phyloP scores from a whole-genome alignment of 345 rosid species.

The Clausena lansium region DNA sequence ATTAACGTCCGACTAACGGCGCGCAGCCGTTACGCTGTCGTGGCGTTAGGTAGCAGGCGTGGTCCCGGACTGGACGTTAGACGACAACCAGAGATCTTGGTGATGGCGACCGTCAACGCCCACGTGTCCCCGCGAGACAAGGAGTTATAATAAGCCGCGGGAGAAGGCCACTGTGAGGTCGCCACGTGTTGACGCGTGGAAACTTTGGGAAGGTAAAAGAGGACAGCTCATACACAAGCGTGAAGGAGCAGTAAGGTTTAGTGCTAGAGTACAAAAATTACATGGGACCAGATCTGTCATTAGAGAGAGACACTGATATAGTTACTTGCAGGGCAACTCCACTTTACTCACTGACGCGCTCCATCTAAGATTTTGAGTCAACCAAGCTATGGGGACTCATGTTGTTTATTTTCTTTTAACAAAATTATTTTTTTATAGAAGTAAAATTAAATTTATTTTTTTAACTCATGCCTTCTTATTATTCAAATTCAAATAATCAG shows the following conservation, averaged over 20 bases:
- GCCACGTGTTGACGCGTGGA: slow-evolving; percentile 23
- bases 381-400: no score
- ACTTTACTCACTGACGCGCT: neutral
- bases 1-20: slow-evolving; percentile 17
- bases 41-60: slow-evolving; percentile 40
- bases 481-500: no score
- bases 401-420: no score
- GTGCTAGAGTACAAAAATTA: slow-evolving; percentile 10
- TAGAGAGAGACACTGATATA: neutral
- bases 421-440: no score
- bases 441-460: no score
- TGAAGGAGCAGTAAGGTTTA: slow-evolving; percentile 9
- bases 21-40: slow-evolving; percentile 35
- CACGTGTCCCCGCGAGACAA: slow-evolving; percentile 27
- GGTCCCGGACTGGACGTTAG: slow-evolving; percentile 11
- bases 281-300: neutral
- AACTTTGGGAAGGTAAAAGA: slow-evolving; percentile 25
- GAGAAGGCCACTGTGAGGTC: neutral
- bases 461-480: no score
- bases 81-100: slow-evolving; percentile 42
- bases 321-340: neutral
- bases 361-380: neutral
- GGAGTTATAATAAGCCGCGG: slow-evolving; percentile 11
- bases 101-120: slow-evolving; percentile 20
- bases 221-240: slow-evolving; percentile 25